A percentile compares a stretch with the other conserved stretches of the same genome.
Conservation (phyloP, 257 asterid species). For the Oldenlandia corymbosa region DNA sequence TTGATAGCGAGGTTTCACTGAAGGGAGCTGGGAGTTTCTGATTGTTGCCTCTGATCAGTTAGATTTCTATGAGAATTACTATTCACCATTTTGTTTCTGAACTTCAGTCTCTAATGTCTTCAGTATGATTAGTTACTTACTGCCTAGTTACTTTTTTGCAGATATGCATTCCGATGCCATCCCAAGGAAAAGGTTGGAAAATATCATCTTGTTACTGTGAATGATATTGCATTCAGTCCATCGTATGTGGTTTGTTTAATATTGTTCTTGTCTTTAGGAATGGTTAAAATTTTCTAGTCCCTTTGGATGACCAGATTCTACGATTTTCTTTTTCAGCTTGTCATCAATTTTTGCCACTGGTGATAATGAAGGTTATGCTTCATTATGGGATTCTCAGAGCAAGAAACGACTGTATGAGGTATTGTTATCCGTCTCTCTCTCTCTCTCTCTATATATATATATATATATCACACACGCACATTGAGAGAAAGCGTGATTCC, state of each 20-base stretch:
- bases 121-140: neutral
- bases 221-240: constrained; percentile 73
- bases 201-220: constrained; percentile 53
- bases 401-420: constrained; percentile 70
- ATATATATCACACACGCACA: too few species aligned
- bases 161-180: constrained; percentile 82
- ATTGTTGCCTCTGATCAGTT: neutral
- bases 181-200: constrained; percentile 57
- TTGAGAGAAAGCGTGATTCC: too few species aligned
- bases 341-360: constrained; percentile 61
- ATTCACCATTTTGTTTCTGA: neutral
- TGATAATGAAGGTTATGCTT: constrained; percentile 68
- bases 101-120: neutral
- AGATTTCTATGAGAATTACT: neutral
- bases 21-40: neutral
- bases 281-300: neutral
- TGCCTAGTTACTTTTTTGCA: constrained; percentile 25
- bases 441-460: too few species aligned
- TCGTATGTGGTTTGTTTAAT: constrained; percentile 43
- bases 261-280: neutral
- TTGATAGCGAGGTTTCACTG: neutral
- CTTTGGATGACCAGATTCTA: neutral
- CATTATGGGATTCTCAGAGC: constrained; percentile 65
- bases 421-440: too few species aligned
- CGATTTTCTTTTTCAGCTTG: constrained; percentile 31